phyloP scores from a whole-genome alignment of 805 yeast species.

The Metschnikowia lochheadii region DNA sequence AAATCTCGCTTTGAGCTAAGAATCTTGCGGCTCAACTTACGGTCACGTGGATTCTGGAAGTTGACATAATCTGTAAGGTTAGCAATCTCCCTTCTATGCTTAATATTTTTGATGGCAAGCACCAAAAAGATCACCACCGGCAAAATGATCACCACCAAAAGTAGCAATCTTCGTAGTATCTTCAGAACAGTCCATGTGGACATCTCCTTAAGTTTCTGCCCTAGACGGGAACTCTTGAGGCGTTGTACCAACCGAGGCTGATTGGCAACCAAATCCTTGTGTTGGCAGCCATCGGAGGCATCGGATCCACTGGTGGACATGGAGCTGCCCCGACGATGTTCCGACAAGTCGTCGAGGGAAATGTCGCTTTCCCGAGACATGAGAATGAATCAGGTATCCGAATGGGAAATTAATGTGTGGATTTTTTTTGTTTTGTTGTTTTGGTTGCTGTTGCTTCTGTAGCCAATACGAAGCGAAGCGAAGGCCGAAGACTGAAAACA shows the following conservation, averaged over 20 bases:
- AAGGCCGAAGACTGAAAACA: background rate
- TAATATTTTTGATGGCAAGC: background rate
- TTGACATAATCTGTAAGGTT: constrained; percentile 10
- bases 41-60: constrained; percentile 7
- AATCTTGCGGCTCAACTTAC: constrained; percentile 13
- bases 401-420: background rate
- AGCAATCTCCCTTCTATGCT: background rate
- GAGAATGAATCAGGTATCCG: background rate
- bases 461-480: background rate
- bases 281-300: background rate
- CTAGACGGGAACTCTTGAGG: background rate
- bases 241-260: background rate
- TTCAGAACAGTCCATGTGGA: background rate
- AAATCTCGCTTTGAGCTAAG: constrained; percentile 23
- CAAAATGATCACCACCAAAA: background rate
- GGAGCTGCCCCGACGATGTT: background rate
- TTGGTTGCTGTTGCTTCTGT: background rate
- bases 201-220: constrained; percentile 5
- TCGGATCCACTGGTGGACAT: background rate
- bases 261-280: background rate
- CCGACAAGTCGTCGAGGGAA: background rate
- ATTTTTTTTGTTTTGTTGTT: no score
- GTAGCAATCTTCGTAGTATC: constrained; percentile 1
- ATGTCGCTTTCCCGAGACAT: background rate
- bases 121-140: constrained; percentile 1